Base-by-base conservation (phyloP, 1,284 basidiomycete species). In the Moniliella sp. region DNA sequence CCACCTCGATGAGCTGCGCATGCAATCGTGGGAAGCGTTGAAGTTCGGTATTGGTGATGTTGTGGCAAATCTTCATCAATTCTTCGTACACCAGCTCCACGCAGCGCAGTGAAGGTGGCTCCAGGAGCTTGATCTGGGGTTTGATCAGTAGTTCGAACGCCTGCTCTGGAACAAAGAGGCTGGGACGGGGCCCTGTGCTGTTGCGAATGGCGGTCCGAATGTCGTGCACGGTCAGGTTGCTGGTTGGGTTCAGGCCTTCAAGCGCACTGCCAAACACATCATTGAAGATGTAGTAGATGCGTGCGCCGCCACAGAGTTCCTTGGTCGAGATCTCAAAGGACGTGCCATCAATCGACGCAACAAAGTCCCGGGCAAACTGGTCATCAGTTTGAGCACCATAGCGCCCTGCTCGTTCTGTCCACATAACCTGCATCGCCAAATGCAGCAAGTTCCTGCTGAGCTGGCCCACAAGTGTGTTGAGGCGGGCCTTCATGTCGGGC, bases 211-310 rank as follows among this genome's bases (percentile, higher is more conserved):
- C 91, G 2, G 91, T 99, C 23, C 88, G 74, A 57, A 99, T 94
- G 61, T 99, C 91, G 50, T 82, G 77, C 39, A 78, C 75, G 34
- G 84, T 82, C 35, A 97, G 69, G 57, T 88, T 88, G 32, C 75
- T 70, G 12, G 82, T 83, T 0, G 88, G 76, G 53, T 94, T 81
- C 56, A 99, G 82, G 10, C 74, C 78, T 40, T 74, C 70, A 5
- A 99, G 72, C 0, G 88, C 88, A 33, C 78, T 71, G 4, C 91
- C 91, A 56, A 97, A 99, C 31, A 97, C 75, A 50, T 97, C 91
- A 59, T 94, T 84, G 72, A 99, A 99, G 62, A 99, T 94, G 66
- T 93, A 94, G 65, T 94, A 97, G 62, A 99, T 83, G 35, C 91
- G 72, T 7, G 91, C 91, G 35, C 91, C 91, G 27, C 91, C 91